phyloP scores from a whole-genome alignment of 768 basidiomycete species.

The Melanogaster broomeanus region DNA sequence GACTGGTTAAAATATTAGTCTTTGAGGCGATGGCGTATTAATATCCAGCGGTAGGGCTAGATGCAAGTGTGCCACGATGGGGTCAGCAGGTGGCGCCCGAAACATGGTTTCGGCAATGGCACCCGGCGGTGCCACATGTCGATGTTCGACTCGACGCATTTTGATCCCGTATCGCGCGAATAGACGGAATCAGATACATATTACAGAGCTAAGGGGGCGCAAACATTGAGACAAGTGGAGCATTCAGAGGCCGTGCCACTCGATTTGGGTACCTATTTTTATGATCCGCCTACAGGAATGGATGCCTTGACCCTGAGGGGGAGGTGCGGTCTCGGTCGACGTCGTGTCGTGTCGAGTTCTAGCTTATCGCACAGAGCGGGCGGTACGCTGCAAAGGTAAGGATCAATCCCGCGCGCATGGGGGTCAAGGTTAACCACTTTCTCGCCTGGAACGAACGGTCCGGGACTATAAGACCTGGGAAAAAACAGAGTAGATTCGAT shows the following conservation, averaged over 20 bases:
- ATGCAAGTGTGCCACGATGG: neutral
- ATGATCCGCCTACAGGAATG: too few relatives aligned
- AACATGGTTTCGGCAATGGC: neutral
- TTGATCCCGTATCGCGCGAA: neutral
- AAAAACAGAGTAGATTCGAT: conserved; percentile 27
- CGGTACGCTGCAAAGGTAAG: neutral
- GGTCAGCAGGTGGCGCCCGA: neutral
- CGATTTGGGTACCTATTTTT: too few relatives aligned
- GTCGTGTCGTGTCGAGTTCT: neutral
- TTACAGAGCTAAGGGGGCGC: too few relatives aligned
- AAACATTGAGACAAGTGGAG: too few relatives aligned
- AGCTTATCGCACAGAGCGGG: neutral
- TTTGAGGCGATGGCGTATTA: neutral
- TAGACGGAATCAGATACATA: neutral
- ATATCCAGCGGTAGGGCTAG: neutral
- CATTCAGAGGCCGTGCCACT: too few relatives aligned
- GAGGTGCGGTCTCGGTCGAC: too few relatives aligned
- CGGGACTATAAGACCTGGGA: conserved; percentile 13
- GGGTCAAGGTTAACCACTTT: neutral
- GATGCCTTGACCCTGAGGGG: too few relatives aligned
- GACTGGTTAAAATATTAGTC: neutral
- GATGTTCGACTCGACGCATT: neutral
- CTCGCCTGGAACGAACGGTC: conserved; percentile 9
- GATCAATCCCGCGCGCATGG: neutral
- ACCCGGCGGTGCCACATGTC: neutral